Conservation (phyloP, 2,329 filamentous ascomycete genomes). For the Colletotrichum tropicicola region DNA sequence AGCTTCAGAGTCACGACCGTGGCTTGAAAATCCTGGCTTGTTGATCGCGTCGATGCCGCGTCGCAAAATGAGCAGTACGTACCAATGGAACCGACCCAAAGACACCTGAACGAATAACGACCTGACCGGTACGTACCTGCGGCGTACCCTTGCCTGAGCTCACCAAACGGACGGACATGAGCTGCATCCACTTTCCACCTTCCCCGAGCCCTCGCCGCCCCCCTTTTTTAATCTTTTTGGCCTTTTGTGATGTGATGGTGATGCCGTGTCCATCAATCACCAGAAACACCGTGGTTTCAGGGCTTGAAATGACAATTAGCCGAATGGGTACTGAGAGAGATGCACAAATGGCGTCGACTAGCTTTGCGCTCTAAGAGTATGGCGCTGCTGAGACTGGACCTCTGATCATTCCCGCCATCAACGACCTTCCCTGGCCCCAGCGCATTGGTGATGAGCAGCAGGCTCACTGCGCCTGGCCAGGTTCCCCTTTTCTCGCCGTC, state of each 20-base stretch:
- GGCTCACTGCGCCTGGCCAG: constrained; percentile 12
- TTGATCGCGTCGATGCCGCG: constrained; percentile 12
- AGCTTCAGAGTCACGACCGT: no score
- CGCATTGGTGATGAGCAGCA: constrained; percentile 18
- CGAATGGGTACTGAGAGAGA: not conserved
- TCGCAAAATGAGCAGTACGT: not conserved
- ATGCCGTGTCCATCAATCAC: constrained; percentile 14
- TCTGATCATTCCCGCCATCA: constrained; percentile 15
- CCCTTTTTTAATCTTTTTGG: constrained; percentile 18
- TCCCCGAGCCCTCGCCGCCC: constrained; percentile 21
- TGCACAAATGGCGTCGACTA: not conserved
- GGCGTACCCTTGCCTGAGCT: not conserved
- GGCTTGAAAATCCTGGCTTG: no score
- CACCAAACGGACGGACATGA: constrained; percentile 14
- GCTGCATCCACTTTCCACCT: constrained; percentile 29
- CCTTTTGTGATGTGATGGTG: constrained; percentile 7
- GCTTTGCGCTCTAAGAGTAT: not conserved
- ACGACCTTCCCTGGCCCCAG: not conserved
- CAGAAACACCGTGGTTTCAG: constrained; percentile 11
- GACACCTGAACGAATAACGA: not conserved
- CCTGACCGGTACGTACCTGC: not conserved
- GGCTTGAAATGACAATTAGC: constrained; percentile 5
- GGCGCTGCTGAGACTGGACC: not conserved
- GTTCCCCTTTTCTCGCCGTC: constrained; percentile 23
- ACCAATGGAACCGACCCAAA: not conserved